Conservation (phyloP, 1,139 yeast species). For the Williopsis jadinii region DNA sequence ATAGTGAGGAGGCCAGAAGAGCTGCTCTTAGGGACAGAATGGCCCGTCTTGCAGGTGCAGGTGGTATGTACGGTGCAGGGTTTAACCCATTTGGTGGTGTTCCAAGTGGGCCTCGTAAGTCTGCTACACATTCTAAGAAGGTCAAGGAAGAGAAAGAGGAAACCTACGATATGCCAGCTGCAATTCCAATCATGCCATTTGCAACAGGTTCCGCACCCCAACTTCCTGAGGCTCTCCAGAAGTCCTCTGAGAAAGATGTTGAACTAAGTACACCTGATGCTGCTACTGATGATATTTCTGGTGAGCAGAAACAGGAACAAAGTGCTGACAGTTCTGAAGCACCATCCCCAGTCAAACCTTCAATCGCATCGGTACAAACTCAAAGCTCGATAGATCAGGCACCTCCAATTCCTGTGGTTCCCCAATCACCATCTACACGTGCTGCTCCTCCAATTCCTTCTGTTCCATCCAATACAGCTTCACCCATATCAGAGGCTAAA, state of each 20-base stretch:
- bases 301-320: constrained; percentile 9
- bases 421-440: background rate
- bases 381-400: background rate
- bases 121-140: constrained; percentile 18
- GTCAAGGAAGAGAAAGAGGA: constrained; percentile 20
- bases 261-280: constrained; percentile 3
- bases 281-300: constrained; percentile 7
- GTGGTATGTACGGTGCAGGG: constrained; percentile 77
- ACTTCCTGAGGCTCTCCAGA: constrained; percentile 22
- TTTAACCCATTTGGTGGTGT: constrained; percentile 40
- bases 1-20: constrained; percentile 74
- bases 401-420: too few relatives aligned
- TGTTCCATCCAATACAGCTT: background rate
- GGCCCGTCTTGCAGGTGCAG: constrained; percentile 94
- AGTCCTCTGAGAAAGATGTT: constrained; percentile 4
- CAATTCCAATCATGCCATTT: constrained; percentile 49
- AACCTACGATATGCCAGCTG: constrained; percentile 14
- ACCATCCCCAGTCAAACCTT: background rate
- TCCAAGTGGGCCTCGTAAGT: constrained; percentile 28
- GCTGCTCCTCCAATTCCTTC: constrained; percentile 1
- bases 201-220: constrained; percentile 30
- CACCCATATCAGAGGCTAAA: background rate
- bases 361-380: background rate
- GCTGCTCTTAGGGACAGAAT: constrained; percentile 82
- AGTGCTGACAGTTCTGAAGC: constrained; percentile 5